These are phyloP conservation scores for Psilocybe subaeruginosa DNA, from an alignment of 768 basidiomycete species.

Conservation along the genomic window DNA sequence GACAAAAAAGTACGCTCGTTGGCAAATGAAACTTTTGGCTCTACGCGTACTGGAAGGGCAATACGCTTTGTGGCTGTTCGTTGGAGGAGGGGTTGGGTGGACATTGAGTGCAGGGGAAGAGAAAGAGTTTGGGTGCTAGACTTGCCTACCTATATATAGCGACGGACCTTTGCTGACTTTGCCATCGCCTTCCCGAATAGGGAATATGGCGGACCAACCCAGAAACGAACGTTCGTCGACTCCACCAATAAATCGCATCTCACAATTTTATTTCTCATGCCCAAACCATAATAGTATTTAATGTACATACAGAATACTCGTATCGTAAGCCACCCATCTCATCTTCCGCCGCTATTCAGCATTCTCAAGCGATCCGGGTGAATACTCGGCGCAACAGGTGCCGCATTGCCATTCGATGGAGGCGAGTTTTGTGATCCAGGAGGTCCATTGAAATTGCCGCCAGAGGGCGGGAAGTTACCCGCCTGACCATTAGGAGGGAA, in stretches of 20 bases:
- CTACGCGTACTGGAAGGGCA: constrained; percentile 92
- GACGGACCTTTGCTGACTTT: not conserved
- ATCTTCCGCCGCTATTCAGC: constrained; percentile 52
- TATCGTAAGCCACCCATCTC: constrained; percentile 5
- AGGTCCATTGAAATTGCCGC: constrained; percentile 38
- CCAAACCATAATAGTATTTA: constrained; percentile 1
- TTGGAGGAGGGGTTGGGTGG: constrained; percentile 96
- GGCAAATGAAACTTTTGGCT: constrained; percentile 94
- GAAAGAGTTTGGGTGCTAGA: constrained; percentile 7
- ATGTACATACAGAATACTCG: constrained; percentile 5
- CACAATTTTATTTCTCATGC: not conserved
- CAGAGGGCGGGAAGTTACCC: constrained; percentile 31
- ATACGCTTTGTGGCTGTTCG: constrained; percentile 95
- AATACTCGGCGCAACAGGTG: constrained; percentile 61
- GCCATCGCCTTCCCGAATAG: constrained; percentile 15
- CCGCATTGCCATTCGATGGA: constrained; percentile 27
- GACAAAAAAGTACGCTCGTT: constrained; percentile 96
- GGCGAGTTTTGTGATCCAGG: constrained; percentile 33
- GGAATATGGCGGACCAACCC: constrained; percentile 20
- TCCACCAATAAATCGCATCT: constrained; percentile 1
- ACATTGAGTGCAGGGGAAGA: constrained; percentile 58
- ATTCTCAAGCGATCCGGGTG: constrained; percentile 85
- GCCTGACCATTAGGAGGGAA: constrained; percentile 44
- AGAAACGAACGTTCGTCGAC: constrained; percentile 26
- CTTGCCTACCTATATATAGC: constrained; percentile 22